Conservation (phyloP, 2,329 filamentous ascomycete species). For the Westerdykella ornata region DNA sequence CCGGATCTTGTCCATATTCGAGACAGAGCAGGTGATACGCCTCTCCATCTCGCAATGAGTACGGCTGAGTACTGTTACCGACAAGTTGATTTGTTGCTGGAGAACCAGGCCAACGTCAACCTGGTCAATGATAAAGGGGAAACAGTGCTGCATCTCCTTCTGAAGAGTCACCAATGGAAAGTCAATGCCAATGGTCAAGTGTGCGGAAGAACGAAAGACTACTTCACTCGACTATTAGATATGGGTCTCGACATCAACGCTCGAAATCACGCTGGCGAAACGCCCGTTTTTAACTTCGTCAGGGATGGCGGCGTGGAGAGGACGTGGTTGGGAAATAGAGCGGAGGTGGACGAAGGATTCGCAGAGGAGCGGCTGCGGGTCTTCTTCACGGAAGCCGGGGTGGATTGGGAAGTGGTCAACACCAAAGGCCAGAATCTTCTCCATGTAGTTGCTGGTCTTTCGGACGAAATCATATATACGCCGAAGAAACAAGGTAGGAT, state of each 20-base stretch:
- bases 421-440: slow-evolving; percentile 3
- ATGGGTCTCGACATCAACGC: slow-evolving; percentile 11
- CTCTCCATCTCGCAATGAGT: slow-evolving; percentile 6
- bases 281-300: slow-evolving; percentile 10
- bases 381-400: slow-evolving; percentile 5
- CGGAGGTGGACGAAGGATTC: no score
- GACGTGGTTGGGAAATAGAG: not conserved
- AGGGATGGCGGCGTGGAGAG: not conserved
- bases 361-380: not conserved
- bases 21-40: slow-evolving; percentile 7
- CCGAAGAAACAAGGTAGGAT: not conserved
- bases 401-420: slow-evolving; percentile 4
- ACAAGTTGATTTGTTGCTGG: slow-evolving; percentile 5
- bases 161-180: no score
- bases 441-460: slow-evolving; percentile 5
- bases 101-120: slow-evolving; percentile 5
- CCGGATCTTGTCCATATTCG: slow-evolving; percentile 4
- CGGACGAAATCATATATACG: not conserved
- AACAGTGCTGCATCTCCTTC: slow-evolving; percentile 10
- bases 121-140: slow-evolving; percentile 6
- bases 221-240: not conserved
- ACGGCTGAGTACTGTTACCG: slow-evolving; percentile 1
- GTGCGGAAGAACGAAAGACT: no score
- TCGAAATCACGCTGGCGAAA: slow-evolving; percentile 7
- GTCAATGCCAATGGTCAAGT: no score